phyloP scores from a whole-genome alignment of 306 rosid species.

The Amphicarpaea edgeworthii region DNA sequence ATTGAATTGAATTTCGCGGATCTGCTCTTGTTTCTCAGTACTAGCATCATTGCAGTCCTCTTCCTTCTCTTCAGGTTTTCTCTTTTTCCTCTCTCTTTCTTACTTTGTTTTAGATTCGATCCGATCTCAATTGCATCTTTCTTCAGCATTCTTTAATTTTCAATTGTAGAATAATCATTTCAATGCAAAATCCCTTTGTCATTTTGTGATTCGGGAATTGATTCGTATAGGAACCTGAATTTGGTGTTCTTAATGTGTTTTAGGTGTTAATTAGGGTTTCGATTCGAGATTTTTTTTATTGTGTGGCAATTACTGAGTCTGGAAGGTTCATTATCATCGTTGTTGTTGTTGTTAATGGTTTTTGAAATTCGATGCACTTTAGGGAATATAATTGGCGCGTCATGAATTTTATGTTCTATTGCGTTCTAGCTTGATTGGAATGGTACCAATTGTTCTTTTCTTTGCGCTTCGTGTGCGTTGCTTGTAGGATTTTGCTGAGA shows the following conservation, averaged over 20 bases:
- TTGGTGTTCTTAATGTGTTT: constrained; percentile 1
- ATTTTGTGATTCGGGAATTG: background rate
- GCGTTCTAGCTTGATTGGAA: background rate
- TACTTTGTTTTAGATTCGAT: constrained; percentile 1
- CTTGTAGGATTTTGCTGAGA: background rate
- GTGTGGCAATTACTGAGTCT: background rate
- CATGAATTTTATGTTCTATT: constrained; percentile 18
- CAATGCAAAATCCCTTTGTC: background rate
- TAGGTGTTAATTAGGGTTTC: constrained; percentile 16
- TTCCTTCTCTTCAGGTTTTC: constrained; percentile 71
- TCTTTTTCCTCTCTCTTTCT: background rate
- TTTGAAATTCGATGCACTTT: background rate
- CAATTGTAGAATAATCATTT: no score
- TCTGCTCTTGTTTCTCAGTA: no score
- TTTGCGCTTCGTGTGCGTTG: background rate
- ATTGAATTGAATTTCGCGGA: no score
- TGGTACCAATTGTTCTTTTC: background rate
- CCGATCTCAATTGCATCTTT: background rate
- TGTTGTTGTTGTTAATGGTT: no score
- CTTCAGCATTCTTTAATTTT: background rate
- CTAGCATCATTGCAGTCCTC: no score
- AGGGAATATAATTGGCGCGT: background rate
- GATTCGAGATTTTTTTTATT: no score
- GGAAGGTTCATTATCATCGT: background rate
- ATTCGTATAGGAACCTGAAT: background rate